Evolutionary conservation across 345 rosid species (phyloP), one percentile per base, ranked within the genome.

Genomic region (Mangifera indica): DNA sequence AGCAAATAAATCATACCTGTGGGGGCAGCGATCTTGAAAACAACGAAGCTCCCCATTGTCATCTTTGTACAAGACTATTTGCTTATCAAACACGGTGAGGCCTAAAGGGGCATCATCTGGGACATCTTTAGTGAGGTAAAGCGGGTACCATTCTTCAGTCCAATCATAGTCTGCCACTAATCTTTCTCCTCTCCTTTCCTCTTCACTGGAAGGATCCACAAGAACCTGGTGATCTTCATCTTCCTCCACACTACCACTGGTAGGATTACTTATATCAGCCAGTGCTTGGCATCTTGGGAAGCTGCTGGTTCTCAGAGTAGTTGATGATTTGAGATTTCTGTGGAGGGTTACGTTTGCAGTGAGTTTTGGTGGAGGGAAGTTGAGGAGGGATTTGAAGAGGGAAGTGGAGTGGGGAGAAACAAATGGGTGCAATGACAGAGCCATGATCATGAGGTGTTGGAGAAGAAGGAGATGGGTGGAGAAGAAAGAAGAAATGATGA

Each of bases 21-120:
- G 98, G 34, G 98, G 91, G 72, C 97, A 94, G 25, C 97, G 91
- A 87, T 94, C 98, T 73, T 92, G 93, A 68, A 76, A 84, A 70
- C 98, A 94, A 0, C 83, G 79, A 58, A 90, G 78, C 9, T 71
- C 82, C 3, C 93, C 95, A 0, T 78, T 67, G 5, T 92, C 97
- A 77, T 94, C 98, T 76, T 78, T 89, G 48, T 82, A 94, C 86
- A 94, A 74, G 44, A 90, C 97, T 1, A 92, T 72, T 82, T 92
- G 95, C 72, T 80, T 87, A 77, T 92, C 97, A 72, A 80, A 94
- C 20, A 94, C 95, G 24, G 87, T 87, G 63, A 94, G 95, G 0
- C 97, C 98, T 12, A 92, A 75, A n/a, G 98, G 97, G 1, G 98
- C 89, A 79, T 94, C 97, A 44, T 90, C 90, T 0, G 97, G 97